phyloP scores from a whole-genome alignment of 768 basidiomycete genomes.

The Zangia roseola region DNA sequence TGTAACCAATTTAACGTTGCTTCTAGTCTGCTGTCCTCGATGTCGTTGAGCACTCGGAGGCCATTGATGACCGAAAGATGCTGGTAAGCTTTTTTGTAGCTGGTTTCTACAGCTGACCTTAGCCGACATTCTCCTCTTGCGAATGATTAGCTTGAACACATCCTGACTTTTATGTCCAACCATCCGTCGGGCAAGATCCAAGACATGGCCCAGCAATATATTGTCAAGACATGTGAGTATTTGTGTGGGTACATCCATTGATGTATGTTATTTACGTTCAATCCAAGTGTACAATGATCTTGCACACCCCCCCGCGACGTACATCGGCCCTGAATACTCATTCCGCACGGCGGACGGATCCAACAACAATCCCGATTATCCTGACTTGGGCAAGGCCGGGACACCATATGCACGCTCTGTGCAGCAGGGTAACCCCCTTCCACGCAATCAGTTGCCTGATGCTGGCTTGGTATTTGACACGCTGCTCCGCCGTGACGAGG shows the following conservation, averaged over 20 bases:
- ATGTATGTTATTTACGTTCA: not conserved
- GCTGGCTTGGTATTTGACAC: slow-evolving; percentile 80
- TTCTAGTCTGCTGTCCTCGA: slow-evolving; percentile 61
- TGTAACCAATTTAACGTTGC: not conserved
- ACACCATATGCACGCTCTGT: slow-evolving; percentile 84
- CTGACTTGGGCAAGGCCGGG: slow-evolving; percentile 75
- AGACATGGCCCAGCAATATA: slow-evolving; percentile 36
- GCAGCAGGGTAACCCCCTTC: slow-evolving; percentile 63
- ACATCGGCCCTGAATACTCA: slow-evolving; percentile 57
- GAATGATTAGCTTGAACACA: slow-evolving; percentile 61
- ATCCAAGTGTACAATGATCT: slow-evolving; percentile 76
- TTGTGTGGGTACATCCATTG: not conserved
- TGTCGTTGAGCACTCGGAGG: slow-evolving; percentile 52
- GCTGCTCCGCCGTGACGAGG: slow-evolving; percentile 69
- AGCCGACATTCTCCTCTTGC: not conserved
- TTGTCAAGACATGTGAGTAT: slow-evolving; percentile 56
- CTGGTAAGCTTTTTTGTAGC: slow-evolving; percentile 50
- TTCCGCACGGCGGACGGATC: slow-evolving; percentile 79
- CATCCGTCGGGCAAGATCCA: slow-evolving; percentile 48
- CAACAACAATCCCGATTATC: slow-evolving; percentile 66
- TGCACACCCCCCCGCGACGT: slow-evolving; percentile 72
- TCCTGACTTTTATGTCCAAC: slow-evolving; percentile 59
- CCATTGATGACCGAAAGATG: slow-evolving; percentile 77
- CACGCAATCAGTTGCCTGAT: slow-evolving; percentile 71
- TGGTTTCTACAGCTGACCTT: not conserved